phyloP scores from a whole-genome alignment of 192 early-diverging fungal species.

The Oehlia diaphana region DNA sequence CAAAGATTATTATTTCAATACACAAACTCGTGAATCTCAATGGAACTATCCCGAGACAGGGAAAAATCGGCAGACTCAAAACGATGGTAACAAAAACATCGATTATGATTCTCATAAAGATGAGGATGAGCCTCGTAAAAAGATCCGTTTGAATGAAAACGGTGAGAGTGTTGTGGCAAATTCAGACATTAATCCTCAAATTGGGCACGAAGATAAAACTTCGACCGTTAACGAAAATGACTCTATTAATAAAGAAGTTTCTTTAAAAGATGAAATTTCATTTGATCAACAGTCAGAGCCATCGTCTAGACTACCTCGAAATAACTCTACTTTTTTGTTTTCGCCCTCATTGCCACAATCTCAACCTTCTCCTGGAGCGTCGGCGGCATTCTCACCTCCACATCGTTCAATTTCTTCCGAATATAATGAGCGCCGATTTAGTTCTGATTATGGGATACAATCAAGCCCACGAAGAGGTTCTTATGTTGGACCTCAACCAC shows the following conservation, averaged over 20 bases:
- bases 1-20: slow-evolving; percentile 23
- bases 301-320: background rate
- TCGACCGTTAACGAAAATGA: background rate
- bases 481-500: background rate
- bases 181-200: background rate
- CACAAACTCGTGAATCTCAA: slow-evolving; percentile 6
- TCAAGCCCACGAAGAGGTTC: background rate
- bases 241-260: background rate
- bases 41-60: slow-evolving; percentile 13
- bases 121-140: background rate
- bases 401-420: slow-evolving; percentile 6
- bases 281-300: background rate
- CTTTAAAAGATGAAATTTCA: background rate
- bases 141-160: background rate
- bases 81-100: background rate
- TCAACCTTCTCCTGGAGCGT: background rate
- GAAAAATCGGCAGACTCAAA: background rate
- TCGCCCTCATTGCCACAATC: background rate
- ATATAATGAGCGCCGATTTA: slow-evolving; percentile 21
- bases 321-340: background rate
- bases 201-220: background rate
- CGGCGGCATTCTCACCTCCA: background rate
- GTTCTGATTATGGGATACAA: slow-evolving; percentile 6
- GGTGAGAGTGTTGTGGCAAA: background rate
- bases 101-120: background rate